Evolutionary conservation across 2,329 filamentous ascomycete species (phyloP).

Genomic region (Fusarium cyanostomum): DNA sequence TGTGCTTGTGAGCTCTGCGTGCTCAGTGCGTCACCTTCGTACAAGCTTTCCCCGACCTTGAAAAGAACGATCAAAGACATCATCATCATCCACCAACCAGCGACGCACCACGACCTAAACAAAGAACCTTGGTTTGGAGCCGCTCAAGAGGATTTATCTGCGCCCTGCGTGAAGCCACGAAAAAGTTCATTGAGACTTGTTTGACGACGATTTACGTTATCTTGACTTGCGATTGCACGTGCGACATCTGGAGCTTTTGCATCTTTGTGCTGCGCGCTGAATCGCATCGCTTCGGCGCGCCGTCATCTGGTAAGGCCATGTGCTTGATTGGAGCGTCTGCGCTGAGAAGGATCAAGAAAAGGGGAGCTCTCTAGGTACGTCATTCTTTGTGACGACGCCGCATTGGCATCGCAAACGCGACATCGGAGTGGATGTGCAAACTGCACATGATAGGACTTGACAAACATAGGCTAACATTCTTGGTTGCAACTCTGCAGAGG

Average conservation of each 20-base stretch:
- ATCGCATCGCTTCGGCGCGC: conserved; percentile 25
- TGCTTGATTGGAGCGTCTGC: conserved; percentile 45
- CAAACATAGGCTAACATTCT: conserved; percentile 20
- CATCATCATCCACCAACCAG: conserved; percentile 19
- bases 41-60: conserved; percentile 25
- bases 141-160: background rate
- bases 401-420: conserved; percentile 11
- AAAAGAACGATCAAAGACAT: conserved; percentile 23
- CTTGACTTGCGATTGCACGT: conserved; percentile 23
- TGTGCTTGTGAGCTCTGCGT: conserved; percentile 21
- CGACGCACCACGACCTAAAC: conserved; percentile 3
- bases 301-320: conserved; percentile 46
- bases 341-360: conserved; percentile 45
- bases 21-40: conserved; percentile 41
- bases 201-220: conserved; percentile 10
- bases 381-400: conserved; percentile 1
- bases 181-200: conserved; percentile 16
- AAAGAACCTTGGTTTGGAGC: background rate
- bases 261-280: conserved; percentile 12
- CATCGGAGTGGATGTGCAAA: background rate
- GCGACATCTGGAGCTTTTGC: background rate
- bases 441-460: background rate
- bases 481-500: conserved; percentile 2
- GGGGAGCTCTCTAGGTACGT: conserved; percentile 45
- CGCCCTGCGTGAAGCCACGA: background rate